These are phyloP conservation scores for Xylariaceae sp. DNA, from an alignment of 2,329 filamentous ascomycete genomes.

Conservation along the genomic window DNA sequence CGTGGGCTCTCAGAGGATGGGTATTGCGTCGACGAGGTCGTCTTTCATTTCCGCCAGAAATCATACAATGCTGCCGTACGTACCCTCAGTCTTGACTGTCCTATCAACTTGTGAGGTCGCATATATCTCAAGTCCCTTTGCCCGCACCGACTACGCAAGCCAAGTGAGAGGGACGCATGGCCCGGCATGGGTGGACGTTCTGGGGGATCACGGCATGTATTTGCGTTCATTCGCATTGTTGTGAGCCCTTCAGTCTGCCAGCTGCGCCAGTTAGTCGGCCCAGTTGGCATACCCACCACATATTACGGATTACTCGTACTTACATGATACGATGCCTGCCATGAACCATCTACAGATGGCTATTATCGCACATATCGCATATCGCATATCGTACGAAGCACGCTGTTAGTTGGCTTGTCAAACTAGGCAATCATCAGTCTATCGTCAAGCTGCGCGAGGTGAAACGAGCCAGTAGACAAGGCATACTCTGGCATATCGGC, in stretches of 20 bases:
- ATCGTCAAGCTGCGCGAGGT: constrained; percentile 17
- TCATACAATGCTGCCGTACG: too few relatives aligned
- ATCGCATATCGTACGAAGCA: neutral
- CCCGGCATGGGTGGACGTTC: constrained; percentile 25
- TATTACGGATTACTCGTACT: too few relatives aligned
- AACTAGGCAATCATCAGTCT: constrained; percentile 18
- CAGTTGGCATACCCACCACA: neutral
- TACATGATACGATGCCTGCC: neutral
- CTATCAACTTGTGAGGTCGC: neutral
- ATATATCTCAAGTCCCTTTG: constrained; percentile 6
- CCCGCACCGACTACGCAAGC: constrained; percentile 17
- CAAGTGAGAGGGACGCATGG: constrained; percentile 14
- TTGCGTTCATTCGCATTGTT: constrained; percentile 20
- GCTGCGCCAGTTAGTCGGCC: constrained; percentile 3
- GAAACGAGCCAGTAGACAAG: constrained; percentile 14
- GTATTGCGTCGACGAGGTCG: too few relatives aligned
- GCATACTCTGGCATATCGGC: constrained; percentile 2
- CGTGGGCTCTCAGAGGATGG: neutral
- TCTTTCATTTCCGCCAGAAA: neutral
- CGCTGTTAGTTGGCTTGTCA: constrained; percentile 5
- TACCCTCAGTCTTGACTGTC: neutral
- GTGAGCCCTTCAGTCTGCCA: constrained; percentile 7
- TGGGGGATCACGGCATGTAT: constrained; percentile 29
- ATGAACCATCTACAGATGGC: constrained; percentile 3
- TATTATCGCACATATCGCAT: neutral